These are phyloP conservation scores for Aspergillus novoparasiticus DNA, from an alignment of 2,329 filamentous ascomycete genomes.

Conservation along the genomic window DNA sequence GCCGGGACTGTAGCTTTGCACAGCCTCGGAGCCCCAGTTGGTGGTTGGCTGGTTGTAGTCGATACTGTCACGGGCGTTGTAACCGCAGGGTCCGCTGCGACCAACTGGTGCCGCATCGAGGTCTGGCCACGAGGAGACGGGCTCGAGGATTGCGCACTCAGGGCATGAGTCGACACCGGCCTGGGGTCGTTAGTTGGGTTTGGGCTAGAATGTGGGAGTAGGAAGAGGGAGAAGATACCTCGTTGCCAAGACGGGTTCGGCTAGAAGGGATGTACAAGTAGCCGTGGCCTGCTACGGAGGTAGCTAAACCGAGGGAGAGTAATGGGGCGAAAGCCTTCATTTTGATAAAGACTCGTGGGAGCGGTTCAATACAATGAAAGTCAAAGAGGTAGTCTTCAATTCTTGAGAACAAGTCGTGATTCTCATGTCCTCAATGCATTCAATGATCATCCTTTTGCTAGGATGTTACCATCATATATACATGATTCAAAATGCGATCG, in stretches of 20 bases:
- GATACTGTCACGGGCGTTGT: conserved; percentile 55
- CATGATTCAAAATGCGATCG: conserved; percentile 6
- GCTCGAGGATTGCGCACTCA: conserved; percentile 58
- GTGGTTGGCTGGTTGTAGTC: conserved; percentile 55
- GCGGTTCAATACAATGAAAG: not conserved
- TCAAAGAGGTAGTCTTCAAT: not conserved
- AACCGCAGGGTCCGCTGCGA: conserved; percentile 56
- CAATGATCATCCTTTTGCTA: too few relatives aligned
- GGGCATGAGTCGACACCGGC: conserved; percentile 55
- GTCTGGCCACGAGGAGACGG: conserved; percentile 55
- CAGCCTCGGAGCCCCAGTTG: conserved; percentile 49
- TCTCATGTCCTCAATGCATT: not conserved
- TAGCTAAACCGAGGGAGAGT: conserved; percentile 11
- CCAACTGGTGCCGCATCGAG: conserved; percentile 50
- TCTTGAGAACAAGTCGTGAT: not conserved
- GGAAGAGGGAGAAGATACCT: conserved; percentile 36
- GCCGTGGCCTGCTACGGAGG: conserved; percentile 45
- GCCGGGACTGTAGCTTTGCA: conserved; percentile 51
- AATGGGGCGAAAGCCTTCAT: conserved; percentile 6
- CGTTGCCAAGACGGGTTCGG: conserved; percentile 47
- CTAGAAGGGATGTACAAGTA: conserved; percentile 50
- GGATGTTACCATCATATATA: not conserved
- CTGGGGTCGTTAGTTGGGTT: conserved; percentile 18
- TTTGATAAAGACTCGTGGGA: not conserved
- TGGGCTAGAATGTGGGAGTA: not conserved